Conservation (phyloP, 2,329 filamentous ascomycete genomes). For the Colletotrichum tropicale region DNA sequence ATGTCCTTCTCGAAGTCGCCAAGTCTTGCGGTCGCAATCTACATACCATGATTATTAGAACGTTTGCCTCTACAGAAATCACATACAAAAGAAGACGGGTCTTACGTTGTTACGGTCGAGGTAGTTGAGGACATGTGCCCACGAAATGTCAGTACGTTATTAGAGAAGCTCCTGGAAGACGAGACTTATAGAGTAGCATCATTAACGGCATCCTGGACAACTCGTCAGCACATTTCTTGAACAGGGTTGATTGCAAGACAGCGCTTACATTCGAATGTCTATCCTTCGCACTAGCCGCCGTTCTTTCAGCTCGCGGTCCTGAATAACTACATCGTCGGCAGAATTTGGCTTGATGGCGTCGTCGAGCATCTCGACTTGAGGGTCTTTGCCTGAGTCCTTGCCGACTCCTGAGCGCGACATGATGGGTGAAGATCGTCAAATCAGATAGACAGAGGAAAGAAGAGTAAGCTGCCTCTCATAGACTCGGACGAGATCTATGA, state of each 20-base stretch:
- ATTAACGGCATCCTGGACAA: not conserved
- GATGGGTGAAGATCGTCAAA: not conserved
- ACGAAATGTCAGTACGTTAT: not conserved
- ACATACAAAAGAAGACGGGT: not conserved
- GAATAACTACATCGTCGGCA: not conserved
- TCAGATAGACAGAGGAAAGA: not conserved
- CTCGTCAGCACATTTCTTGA: no score
- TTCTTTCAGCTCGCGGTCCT: not conserved
- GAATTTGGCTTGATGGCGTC: not conserved
- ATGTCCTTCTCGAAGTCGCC: conserved; percentile 1
- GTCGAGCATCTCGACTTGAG: not conserved
- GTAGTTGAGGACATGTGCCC: not conserved
- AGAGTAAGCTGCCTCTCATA: not conserved
- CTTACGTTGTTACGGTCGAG: not conserved
- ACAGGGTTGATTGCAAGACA: not conserved
- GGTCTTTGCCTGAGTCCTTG: not conserved
- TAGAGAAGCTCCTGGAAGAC: not conserved
- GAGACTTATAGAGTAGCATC: not conserved
- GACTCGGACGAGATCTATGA: not conserved
- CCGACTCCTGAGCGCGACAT: not conserved
- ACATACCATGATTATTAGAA: not conserved
- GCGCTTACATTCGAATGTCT: not conserved
- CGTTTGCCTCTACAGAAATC: rapidly evolving
- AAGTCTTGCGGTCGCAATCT: not conserved
- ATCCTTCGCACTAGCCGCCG: not conserved